Percentiles rank a stretch among this genome's conserved stretches.
Conservation (phyloP, 2,329 filamentous ascomycete species). For the Pseudopithomyces chartarum region DNA sequence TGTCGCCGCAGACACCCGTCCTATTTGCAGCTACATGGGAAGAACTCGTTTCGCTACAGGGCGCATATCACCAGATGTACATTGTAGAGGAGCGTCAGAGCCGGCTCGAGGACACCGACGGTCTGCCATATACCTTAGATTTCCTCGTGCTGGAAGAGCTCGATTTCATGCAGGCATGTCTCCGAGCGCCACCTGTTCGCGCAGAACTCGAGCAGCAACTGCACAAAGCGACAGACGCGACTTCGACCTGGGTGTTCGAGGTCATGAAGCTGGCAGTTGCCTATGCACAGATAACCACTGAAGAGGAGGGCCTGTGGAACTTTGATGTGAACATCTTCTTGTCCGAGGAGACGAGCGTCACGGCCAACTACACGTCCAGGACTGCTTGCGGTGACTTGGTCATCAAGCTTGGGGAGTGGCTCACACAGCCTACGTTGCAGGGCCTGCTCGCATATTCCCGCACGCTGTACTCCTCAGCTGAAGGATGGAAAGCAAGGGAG, state of each 20-base stretch:
- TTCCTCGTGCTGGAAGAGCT: constrained; percentile 92
- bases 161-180: constrained; percentile 89
- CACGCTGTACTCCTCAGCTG: constrained; percentile 65
- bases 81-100: constrained; percentile 85
- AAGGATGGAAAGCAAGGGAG: constrained; percentile 73
- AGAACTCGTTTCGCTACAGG: constrained; percentile 76
- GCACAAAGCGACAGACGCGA: constrained; percentile 61
- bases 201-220: constrained; percentile 86
- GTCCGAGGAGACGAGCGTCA: constrained; percentile 92
- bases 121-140: constrained; percentile 91
- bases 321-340: constrained; percentile 95
- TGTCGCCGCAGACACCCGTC: constrained; percentile 79
- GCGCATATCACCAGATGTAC: constrained; percentile 79
- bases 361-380: constrained; percentile 92
- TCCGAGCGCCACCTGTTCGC: constrained; percentile 85
- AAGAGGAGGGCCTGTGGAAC: constrained; percentile 95
- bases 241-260: constrained; percentile 77
- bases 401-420: constrained; percentile 92
- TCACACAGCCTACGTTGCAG: constrained; percentile 75
- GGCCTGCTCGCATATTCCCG: constrained; percentile 79
- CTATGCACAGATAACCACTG: constrained; percentile 87
- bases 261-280: constrained; percentile 83
- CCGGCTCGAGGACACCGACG: constrained; percentile 85
- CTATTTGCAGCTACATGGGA: constrained; percentile 91
- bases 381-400: constrained; percentile 91